These are phyloP conservation scores for Exophiala viscosa DNA, from an alignment of 2,329 filamentous ascomycete species.

Conservation along the genomic window DNA sequence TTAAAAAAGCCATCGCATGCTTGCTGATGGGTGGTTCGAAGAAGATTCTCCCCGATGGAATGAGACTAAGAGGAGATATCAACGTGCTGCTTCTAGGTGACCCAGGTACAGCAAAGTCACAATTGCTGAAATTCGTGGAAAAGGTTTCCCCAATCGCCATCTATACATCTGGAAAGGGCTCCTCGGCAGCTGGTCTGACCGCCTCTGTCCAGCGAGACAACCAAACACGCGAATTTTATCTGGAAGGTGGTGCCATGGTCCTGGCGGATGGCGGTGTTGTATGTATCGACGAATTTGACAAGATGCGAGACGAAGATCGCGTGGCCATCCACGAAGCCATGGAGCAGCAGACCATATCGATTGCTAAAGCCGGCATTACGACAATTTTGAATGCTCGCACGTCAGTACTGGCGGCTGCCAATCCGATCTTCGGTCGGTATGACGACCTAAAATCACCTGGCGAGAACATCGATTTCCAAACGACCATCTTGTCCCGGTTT, in stretches of 20 bases:
- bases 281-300: conserved; percentile 99
- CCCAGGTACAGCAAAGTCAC: conserved; percentile 96
- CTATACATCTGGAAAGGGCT: conserved; percentile 97
- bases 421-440: conserved; percentile 96
- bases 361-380: conserved; percentile 93
- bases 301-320: conserved; percentile 97
- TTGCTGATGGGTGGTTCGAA: conserved; percentile 91
- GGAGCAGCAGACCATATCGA: conserved; percentile 99
- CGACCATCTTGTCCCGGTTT: conserved; percentile 94
- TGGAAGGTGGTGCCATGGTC: conserved; percentile 98
- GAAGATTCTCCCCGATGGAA: conserved; percentile 94
- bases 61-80: conserved; percentile 96
- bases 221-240: conserved; percentile 90
- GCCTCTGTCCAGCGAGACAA: conserved; percentile 93
- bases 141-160: conserved; percentile 95
- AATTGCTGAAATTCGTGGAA: conserved; percentile 94
- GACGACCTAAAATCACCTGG: conserved; percentile 97
- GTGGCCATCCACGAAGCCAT: conserved; percentile 99
- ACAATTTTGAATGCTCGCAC: conserved; percentile 96
- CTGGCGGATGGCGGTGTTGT: conserved; percentile 94
- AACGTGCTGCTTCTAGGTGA: conserved; percentile 96
- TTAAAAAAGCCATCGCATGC: conserved; percentile 96
- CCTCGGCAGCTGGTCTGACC: conserved; percentile 93
- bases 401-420: conserved; percentile 90
- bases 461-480: conserved; percentile 99